A percentile compares a stretch with the other conserved stretches of the same genome.
Evolutionary conservation across 2,329 filamentous ascomycete genomes (phyloP).

Genomic region (Trichoderma breve): DNA sequence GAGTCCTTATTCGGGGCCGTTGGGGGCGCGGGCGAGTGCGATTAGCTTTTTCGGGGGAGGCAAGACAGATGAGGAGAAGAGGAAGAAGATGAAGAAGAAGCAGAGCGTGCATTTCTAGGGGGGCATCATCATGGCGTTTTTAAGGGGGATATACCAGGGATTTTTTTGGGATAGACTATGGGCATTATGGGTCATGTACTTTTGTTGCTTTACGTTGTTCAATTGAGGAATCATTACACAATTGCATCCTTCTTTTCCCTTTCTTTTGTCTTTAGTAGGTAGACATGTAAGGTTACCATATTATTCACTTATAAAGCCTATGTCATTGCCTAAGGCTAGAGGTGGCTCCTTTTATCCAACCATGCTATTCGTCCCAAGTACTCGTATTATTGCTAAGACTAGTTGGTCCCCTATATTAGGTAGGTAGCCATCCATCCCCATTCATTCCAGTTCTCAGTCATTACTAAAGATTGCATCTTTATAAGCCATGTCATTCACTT

Average conservation of each 20-base stretch:
- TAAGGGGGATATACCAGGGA: background rate
- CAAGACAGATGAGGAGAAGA: constrained; percentile 38
- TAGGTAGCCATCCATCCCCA: no score
- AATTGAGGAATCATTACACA: background rate
- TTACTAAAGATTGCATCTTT: background rate
- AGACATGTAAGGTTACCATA: no score
- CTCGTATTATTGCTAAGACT: no score
- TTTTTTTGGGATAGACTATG: background rate
- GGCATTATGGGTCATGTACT: background rate
- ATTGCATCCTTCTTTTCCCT: no score
- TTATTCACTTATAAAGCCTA: no score
- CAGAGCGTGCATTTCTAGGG: constrained; percentile 45
- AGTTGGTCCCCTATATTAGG: no score
- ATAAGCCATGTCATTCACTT: background rate
- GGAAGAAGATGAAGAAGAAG: constrained; percentile 48
- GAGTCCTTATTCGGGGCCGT: constrained; percentile 32
- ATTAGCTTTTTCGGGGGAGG: constrained; percentile 44
- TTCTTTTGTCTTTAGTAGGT: no score
- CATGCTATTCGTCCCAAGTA: background rate
- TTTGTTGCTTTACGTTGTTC: background rate
- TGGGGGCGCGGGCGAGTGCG: constrained; percentile 45
- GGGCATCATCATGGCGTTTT: background rate
- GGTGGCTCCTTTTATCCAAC: no score
- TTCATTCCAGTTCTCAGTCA: no score
- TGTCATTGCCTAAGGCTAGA: no score